Evolutionary conservation across 2,329 filamentous ascomycete species (phyloP).

Genomic region (Neopestalotiopsis sp.): DNA sequence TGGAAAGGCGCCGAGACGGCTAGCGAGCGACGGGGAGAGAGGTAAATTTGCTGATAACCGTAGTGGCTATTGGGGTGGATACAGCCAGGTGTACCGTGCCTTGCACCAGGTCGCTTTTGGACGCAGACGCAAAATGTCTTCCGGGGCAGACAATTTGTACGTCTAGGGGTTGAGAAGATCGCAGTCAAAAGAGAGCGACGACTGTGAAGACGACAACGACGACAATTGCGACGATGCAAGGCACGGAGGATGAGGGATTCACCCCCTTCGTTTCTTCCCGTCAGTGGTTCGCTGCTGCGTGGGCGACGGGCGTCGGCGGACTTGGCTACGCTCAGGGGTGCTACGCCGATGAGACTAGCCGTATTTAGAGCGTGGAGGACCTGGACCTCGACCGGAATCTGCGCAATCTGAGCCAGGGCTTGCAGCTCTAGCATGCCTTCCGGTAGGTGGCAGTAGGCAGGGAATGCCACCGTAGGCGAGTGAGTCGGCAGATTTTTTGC

Average conservation of each 20-base stretch:
- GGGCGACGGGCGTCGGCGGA: conserved; percentile 2
- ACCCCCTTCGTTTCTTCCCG: conserved; percentile 1
- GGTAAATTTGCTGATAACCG: conserved; percentile 22
- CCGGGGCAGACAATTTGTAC: neutral
- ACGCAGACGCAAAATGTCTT: neutral
- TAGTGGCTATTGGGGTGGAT: conserved; percentile 3
- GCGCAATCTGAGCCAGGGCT: neutral
- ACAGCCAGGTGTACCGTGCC: neutral
- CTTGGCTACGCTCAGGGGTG: conserved; percentile 16
- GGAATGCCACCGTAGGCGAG: conserved; percentile 1
- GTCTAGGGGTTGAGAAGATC: neutral
- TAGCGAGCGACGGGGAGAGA: neutral
- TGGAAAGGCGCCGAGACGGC: conserved; percentile 24
- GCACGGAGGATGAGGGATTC: conserved; percentile 2
- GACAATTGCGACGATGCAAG: conserved; percentile 5
- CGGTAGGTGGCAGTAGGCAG: neutral
- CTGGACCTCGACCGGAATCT: neutral
- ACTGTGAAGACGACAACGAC: neutral
- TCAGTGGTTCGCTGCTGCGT: conserved; percentile 5
- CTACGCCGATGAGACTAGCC: conserved; percentile 15
- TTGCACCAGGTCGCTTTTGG: neutral
- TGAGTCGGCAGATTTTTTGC: neutral
- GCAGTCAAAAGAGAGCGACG: neutral
- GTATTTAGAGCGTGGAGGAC: neutral
- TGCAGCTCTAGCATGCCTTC: conserved; percentile 13